phyloP scores from a whole-genome alignment of 2,329 filamentous ascomycete genomes.

The Westerdykella sp. region DNA sequence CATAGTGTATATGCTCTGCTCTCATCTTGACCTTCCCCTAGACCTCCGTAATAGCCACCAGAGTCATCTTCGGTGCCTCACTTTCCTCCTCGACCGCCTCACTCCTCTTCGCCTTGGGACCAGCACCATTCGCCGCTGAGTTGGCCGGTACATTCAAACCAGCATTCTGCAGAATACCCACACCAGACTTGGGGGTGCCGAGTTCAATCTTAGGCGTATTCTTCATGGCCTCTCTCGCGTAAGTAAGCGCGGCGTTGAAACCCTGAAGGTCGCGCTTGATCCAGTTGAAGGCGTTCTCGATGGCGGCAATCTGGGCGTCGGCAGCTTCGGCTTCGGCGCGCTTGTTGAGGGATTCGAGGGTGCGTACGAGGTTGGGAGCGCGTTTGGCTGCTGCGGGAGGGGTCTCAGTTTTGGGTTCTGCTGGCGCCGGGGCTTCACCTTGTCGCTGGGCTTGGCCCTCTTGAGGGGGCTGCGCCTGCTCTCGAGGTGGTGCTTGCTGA shows the following conservation, averaged over 20 bases:
- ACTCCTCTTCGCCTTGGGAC: constrained; percentile 19
- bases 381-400: constrained; percentile 15
- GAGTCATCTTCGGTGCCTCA: constrained; percentile 34
- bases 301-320: constrained; percentile 23
- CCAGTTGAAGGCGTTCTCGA: constrained; percentile 31
- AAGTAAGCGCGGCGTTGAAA: constrained; percentile 45
- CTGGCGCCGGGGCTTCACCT: constrained; percentile 5
- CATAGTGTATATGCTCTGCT: no score
- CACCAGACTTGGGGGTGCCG: constrained; percentile 43
- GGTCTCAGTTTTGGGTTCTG: constrained; percentile 13
- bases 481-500: constrained; percentile 12
- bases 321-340: constrained; percentile 18
- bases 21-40: constrained; percentile 8
- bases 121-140: constrained; percentile 34
- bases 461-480: constrained; percentile 7
- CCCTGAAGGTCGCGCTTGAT: constrained; percentile 46
- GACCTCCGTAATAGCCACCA: constrained; percentile 37
- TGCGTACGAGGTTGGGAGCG: constrained; percentile 21
- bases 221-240: constrained; percentile 43
- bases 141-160: constrained; percentile 35
- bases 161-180: constrained; percentile 34
- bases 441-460: constrained; percentile 10
- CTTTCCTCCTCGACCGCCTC: constrained; percentile 26
- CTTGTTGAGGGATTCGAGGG: constrained; percentile 21
- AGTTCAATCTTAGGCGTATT: constrained; percentile 46